These are phyloP conservation scores for Backusella parvicylindrica DNA, from an alignment of 192 early-diverging fungal species.

Conservation along the genomic window DNA sequence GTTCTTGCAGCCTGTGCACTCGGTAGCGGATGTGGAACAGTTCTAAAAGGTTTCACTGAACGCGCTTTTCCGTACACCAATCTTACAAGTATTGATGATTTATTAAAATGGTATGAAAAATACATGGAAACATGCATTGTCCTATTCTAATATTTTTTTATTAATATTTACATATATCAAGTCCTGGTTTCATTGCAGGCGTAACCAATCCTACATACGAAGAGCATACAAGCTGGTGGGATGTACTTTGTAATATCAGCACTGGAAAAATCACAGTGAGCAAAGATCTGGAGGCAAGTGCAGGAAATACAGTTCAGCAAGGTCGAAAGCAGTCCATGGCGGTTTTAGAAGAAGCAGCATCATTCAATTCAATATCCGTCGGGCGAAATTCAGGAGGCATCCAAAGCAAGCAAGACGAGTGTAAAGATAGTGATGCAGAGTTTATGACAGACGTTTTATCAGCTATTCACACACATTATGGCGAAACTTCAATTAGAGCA, in stretches of 20 bases:
- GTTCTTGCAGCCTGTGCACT: slow-evolving; percentile 88
- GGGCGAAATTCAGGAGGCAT: not conserved
- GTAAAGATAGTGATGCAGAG: slow-evolving; percentile 4
- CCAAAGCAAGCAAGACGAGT: not conserved
- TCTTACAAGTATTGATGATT: slow-evolving; percentile 79
- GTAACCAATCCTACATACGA: slow-evolving; percentile 96
- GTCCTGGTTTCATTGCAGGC: slow-evolving; percentile 91
- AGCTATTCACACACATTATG: slow-evolving; percentile 80
- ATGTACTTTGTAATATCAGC: slow-evolving; percentile 92
- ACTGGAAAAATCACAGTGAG: slow-evolving; percentile 93
- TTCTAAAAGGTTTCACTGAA: slow-evolving; percentile 81
- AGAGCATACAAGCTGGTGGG: slow-evolving; percentile 92
- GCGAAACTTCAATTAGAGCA: slow-evolving; percentile 83
- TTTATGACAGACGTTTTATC: slow-evolving; percentile 18
- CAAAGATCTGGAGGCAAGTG: slow-evolving; percentile 48
- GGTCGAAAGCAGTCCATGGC: slow-evolving; percentile 2
- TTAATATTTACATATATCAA: slow-evolving; percentile 22
- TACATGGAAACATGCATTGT: slow-evolving; percentile 1
- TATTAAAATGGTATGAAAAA: slow-evolving; percentile 66
- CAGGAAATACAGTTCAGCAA: not conserved
- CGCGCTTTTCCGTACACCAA: slow-evolving; percentile 91
- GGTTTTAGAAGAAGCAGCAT: not conserved
- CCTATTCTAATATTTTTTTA: not conserved
- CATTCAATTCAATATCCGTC: not conserved
- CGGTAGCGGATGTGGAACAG: slow-evolving; percentile 85